Evolutionary conservation across 1,284 basidiomycete genomes (phyloP), one percentile per base, ranked within the genome.

Genomic region (Ustilago trichophora): DNA sequence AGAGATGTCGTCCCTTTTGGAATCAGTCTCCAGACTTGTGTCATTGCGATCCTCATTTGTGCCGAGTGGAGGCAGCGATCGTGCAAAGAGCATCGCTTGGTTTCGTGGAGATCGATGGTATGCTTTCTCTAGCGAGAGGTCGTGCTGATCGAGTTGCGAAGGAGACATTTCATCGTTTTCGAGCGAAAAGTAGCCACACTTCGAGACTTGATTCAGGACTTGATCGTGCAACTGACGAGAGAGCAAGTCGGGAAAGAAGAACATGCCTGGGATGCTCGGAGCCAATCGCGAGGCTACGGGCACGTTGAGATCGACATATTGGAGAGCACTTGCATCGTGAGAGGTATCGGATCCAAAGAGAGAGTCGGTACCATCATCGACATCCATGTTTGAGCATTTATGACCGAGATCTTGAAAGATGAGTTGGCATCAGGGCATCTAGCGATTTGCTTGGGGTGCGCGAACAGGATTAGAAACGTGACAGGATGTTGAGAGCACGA

Each of bases 11-110:
- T n/a, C n/a, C n/a, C n/a, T n/a, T n/a, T n/a, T n/a, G n/a, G n/a
- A n/a, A n/a, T n/a, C n/a, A n/a, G n/a, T n/a, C n/a, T n/a, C n/a
- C n/a, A n/a, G n/a, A n/a, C n/a, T n/a, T n/a, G n/a, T n/a, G n/a
- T n/a, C n/a, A n/a, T n/a, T n/a, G n/a, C n/a, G n/a, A n/a, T n/a
- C n/a, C n/a, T n/a, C n/a, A n/a, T n/a, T n/a, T n/a, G n/a, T n/a
- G n/a, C n/a, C n/a, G n/a, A n/a, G n/a, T n/a, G n/a, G n/a, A 27
- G 42, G 36, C 3, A 50, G 13, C 1, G 55, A 56, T 10, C 68
- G 42, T 16, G 66, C 64, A 32, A 72, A 72, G 12, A 72, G 50
- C 68, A 72, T 72, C 6, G 51, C 68, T 43, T 72, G 68, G 19
- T 72, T 72, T 5, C 48, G 46, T 8, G 41, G 33, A 2, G 48